A percentile compares a stretch with the other conserved stretches of the same genome.
Evolutionary conservation across 495 filamentous ascomycete genomes (phyloP).

Genomic region (Hypoxylon fuscum): DNA sequence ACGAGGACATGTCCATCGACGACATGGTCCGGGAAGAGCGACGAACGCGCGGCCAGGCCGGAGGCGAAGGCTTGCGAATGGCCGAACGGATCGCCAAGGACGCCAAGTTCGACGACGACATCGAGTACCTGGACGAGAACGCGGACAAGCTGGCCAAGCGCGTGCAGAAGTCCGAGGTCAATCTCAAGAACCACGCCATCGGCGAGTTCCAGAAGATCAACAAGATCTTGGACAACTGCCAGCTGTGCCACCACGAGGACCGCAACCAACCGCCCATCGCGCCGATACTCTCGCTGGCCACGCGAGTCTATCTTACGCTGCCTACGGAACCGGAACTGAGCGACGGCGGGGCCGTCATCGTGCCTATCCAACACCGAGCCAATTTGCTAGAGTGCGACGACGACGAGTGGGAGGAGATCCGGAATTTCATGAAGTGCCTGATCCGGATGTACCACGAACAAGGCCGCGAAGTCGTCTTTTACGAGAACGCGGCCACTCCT

Average conservation of each 20-base stretch:
- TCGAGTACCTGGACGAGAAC: conserved; percentile 98
- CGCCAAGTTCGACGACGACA: conserved; percentile 87
- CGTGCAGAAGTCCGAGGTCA: conserved; percentile 85
- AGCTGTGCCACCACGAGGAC: conserved; percentile 93
- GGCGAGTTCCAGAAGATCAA: conserved; percentile 91
- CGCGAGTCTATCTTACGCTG: conserved; percentile 85
- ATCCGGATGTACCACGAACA: conserved; percentile 93
- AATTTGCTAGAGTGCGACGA: conserved; percentile 98
- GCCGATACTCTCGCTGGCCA: conserved; percentile 88
- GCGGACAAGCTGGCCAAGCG: conserved; percentile 89
- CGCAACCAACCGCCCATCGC: conserved; percentile 83
- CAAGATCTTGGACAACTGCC: conserved; percentile 85
- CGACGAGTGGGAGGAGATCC: conserved; percentile 98
- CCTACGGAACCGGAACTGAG: conserved; percentile 90
- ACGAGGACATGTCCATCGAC: conserved; percentile 94
- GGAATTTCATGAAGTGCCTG: conserved; percentile 98
- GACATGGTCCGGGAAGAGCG: conserved; percentile 96
- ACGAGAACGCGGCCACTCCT: conserved; percentile 91
- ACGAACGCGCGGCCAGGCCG: conserved; percentile 77
- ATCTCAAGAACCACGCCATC: conserved; percentile 89
- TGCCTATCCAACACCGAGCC: conserved; percentile 85
- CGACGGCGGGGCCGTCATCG: conserved; percentile 83
- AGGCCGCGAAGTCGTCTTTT: conserved; percentile 91
- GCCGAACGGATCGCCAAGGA: conserved; percentile 95
- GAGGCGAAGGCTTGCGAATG: conserved; percentile 81